Percentiles rank a stretch among this genome's conserved stretches.
phyloP scores from a whole-genome alignment of 2,329 filamentous ascomycete species.

The Aspergillus transmontanensis region DNA sequence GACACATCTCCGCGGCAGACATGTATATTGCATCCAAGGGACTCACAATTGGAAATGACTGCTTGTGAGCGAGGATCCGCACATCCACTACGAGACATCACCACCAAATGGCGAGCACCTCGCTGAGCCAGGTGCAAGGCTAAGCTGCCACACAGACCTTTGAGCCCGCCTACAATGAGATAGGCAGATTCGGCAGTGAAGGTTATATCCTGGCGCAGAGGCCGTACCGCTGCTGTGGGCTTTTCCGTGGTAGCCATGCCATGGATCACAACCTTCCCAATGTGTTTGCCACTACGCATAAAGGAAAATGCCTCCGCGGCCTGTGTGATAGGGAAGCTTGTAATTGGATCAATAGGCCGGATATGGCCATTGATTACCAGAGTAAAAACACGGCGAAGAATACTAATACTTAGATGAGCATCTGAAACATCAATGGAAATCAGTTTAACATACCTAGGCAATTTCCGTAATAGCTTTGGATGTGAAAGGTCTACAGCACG shows the following conservation, averaged over 20 bases:
- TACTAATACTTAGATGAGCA: background rate
- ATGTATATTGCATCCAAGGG: constrained; percentile 2
- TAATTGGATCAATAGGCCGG: constrained; percentile 7
- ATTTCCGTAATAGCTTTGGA: background rate
- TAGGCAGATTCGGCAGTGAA: constrained; percentile 5
- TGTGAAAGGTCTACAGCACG: constrained; percentile 20
- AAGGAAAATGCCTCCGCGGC: constrained; percentile 28
- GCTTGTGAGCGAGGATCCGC: constrained; percentile 7
- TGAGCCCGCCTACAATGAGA: constrained; percentile 15
- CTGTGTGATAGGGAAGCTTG: constrained; percentile 5
- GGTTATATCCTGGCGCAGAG: background rate
- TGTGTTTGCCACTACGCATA: constrained; percentile 38
- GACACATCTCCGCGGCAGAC: constrained; percentile 18
- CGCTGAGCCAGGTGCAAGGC: constrained; percentile 11
- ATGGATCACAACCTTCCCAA: constrained; percentile 43
- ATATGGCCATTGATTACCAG: background rate
- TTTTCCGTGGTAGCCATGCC: constrained; percentile 18
- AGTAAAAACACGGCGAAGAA: constrained; percentile 8
- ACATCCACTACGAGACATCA: constrained; percentile 14
- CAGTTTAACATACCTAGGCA: background rate
- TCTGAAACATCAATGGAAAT: background rate
- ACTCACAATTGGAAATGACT: constrained; percentile 2
- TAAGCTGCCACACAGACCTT: constrained; percentile 16
- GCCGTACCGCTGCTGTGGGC: background rate
- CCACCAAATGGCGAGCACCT: constrained; percentile 10